phyloP scores from a whole-genome alignment of 192 early-diverging fungal genomes.

The Paraglomus brasilianum region DNA sequence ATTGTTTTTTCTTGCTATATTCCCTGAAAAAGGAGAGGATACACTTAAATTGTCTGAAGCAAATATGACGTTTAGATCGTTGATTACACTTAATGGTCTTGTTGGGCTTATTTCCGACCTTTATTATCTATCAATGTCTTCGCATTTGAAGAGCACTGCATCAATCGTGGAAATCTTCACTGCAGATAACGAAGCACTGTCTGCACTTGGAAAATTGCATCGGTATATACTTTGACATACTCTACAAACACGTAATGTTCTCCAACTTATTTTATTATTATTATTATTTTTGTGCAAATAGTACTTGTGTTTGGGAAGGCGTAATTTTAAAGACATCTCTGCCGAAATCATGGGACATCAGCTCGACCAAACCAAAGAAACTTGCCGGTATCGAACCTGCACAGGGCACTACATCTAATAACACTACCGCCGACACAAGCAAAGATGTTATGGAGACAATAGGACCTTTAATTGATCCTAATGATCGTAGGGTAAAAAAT shows the following conservation, averaged over 20 bases:
- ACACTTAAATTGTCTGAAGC: conserved; percentile 34
- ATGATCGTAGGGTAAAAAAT: conserved; percentile 66
- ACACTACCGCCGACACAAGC: conserved; percentile 29
- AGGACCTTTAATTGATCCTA: conserved; percentile 40
- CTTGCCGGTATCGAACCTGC: conserved; percentile 30
- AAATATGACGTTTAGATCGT: conserved; percentile 50
- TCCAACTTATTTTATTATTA: not conserved
- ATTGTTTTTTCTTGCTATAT: not conserved
- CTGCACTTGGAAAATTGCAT: conserved; percentile 60
- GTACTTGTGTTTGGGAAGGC: conserved; percentile 63
- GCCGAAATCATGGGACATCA: conserved; percentile 69
- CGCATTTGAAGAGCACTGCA: conserved; percentile 61
- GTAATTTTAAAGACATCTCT: conserved; percentile 55
- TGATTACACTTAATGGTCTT: conserved; percentile 62
- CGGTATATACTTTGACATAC: conserved; percentile 36
- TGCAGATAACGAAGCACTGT: conserved; percentile 50
- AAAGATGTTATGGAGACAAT: no score
- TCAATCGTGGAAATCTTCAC: conserved; percentile 64
- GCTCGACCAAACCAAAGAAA: conserved; percentile 43
- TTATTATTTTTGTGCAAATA: conserved; percentile 27
- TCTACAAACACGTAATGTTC: not conserved
- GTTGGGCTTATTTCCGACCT: conserved; percentile 68
- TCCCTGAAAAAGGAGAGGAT: not conserved
- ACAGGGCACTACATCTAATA: conserved; percentile 32
- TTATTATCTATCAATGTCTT: conserved; percentile 62